Evolutionary conservation across 2,329 filamentous ascomycete species (phyloP).

Genomic region (Ophiostoma pallidulum): DNA sequence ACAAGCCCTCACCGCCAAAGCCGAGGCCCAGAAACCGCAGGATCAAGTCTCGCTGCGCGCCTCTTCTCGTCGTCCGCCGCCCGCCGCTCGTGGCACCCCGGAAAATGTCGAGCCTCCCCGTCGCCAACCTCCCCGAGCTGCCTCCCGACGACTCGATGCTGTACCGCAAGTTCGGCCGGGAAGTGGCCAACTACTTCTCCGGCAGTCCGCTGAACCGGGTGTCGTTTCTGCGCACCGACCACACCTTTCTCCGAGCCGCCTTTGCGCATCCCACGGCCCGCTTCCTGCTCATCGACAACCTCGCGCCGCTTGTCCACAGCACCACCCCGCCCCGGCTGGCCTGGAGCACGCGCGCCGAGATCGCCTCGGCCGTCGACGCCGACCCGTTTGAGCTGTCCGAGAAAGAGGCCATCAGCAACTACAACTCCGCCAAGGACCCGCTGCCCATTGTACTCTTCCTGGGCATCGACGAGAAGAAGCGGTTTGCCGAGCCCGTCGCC

Average conservation of each 20-base stretch:
- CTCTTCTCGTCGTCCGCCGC: not conserved
- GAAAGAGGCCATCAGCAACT: conserved; percentile 60
- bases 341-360: conserved; percentile 58
- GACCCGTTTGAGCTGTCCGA: conserved; percentile 65
- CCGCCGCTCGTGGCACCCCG: not conserved
- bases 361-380: conserved; percentile 59
- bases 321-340: conserved; percentile 40
- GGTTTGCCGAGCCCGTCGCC: conserved; percentile 15
- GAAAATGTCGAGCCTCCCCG: conserved; percentile 11
- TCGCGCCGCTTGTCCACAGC: conserved; percentile 60
- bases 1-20: too few relatives aligned
- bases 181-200: conserved; percentile 77
- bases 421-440: conserved; percentile 56
- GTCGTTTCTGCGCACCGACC: conserved; percentile 64
- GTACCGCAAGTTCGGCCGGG: conserved; percentile 66
- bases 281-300: conserved; percentile 71
- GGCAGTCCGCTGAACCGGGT: conserved; percentile 70
- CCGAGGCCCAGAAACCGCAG: too few relatives aligned
- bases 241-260: conserved; percentile 59
- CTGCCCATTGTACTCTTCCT: conserved; percentile 72
- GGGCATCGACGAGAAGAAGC: conserved; percentile 59
- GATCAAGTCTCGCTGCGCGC: too few relatives aligned
- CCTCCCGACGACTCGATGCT: conserved; percentile 55
- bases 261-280: conserved; percentile 54
- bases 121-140: conserved; percentile 31